Evolutionary conservation across 2,329 filamentous ascomycete genomes (phyloP).

Genomic region (Claviceps arundinis): DNA sequence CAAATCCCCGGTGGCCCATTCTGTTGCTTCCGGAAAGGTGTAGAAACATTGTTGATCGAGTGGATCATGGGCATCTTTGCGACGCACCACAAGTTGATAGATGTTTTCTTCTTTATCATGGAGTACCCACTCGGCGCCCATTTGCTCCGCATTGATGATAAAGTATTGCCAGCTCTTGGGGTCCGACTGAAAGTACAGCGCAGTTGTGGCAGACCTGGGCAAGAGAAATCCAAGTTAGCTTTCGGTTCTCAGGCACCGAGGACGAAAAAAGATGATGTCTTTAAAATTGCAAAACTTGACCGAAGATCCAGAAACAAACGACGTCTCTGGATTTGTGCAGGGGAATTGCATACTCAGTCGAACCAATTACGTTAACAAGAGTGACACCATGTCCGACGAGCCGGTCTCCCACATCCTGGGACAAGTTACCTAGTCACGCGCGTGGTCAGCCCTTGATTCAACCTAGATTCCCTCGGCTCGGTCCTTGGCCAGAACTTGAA

Average conservation of each 20-base stretch:
- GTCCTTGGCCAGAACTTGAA: too few relatives aligned
- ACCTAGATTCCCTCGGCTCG: slow-evolving; percentile 1
- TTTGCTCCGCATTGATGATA: slow-evolving; percentile 24
- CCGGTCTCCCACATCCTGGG: slow-evolving; percentile 22
- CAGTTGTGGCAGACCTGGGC: slow-evolving; percentile 21
- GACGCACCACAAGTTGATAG: slow-evolving; percentile 23
- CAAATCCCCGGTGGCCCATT: slow-evolving; percentile 25
- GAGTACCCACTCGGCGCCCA: slow-evolving; percentile 27
- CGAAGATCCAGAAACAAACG: too few relatives aligned
- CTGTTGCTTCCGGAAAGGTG: slow-evolving; percentile 20
- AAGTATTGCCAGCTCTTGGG: slow-evolving; percentile 29
- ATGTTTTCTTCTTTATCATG: slow-evolving; percentile 3
- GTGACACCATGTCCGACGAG: slow-evolving; percentile 22
- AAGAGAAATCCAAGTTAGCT: neutral
- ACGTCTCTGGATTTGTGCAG: too few relatives aligned
- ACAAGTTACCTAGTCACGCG: slow-evolving; percentile 20
- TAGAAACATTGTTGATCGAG: slow-evolving; percentile 23
- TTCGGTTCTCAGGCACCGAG: neutral
- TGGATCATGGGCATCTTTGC: slow-evolving; percentile 22
- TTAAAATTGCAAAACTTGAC: too few relatives aligned
- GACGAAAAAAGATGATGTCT: neutral
- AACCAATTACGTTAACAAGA: slow-evolving; percentile 24
- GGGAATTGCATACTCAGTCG: slow-evolving; percentile 25
- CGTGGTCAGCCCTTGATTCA: neutral
- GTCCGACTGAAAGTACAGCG: slow-evolving; percentile 20